A percentile compares a stretch with the other conserved stretches of the same genome.
Conservation (phyloP, 139 green algal species). For the Micractinium conductrix region DNA sequence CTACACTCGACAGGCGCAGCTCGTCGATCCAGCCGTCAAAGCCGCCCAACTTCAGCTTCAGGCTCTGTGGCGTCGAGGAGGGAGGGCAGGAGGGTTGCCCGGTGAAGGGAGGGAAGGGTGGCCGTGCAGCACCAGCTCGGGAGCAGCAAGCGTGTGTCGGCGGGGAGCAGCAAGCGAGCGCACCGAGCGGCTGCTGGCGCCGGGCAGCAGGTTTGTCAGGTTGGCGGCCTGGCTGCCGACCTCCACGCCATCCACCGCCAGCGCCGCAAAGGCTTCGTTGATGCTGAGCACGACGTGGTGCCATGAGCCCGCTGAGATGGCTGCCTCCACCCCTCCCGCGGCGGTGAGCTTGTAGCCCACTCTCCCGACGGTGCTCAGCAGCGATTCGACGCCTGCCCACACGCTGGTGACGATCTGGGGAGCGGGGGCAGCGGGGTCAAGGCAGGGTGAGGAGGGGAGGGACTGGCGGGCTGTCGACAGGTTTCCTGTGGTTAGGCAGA, state of each 20-base stretch:
- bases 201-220: not conserved
- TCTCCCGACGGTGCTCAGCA: not conserved
- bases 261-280: not conserved
- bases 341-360: not conserved
- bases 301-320: not conserved
- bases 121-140: no score
- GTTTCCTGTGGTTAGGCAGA: no score
- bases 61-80: no score
- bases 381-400: not conserved
- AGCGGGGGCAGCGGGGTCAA: no score
- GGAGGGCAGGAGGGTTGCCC: no score
- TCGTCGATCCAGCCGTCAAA: not conserved
- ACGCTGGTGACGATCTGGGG: not conserved
- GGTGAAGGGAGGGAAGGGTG: no score
- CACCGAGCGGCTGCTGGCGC: not conserved
- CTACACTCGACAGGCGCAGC: not conserved
- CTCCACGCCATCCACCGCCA: not conserved
- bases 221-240: not conserved
- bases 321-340: not conserved
- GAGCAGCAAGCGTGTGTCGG: no score
- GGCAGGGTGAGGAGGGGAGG: no score
- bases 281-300: not conserved
- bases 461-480: no score
- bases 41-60: not conserved
- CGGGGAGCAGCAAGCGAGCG: no score